phyloP scores from a whole-genome alignment of 179 eudicot genomes.

The Pouteria campechiana region DNA sequence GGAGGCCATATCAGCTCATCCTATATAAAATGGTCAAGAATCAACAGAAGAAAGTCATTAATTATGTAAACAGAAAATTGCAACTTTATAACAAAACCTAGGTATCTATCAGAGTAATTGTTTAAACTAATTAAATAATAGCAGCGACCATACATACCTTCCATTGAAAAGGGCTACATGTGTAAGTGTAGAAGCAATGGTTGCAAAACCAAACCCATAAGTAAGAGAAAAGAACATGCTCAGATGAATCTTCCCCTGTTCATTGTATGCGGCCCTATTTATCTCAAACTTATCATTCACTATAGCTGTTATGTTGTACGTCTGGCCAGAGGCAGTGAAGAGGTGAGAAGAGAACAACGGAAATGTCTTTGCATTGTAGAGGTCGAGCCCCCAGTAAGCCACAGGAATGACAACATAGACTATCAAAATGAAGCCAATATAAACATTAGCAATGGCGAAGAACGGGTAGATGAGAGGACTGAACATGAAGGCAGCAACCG shows the following conservation, averaged over 20 bases:
- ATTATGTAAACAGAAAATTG: background rate
- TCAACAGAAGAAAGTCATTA: background rate
- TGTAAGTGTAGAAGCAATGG: slow-evolving; percentile 72
- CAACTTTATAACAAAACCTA: background rate
- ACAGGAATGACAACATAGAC: slow-evolving; percentile 56
- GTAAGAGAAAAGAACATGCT: slow-evolving; percentile 85
- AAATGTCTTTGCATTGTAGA: slow-evolving; percentile 45
- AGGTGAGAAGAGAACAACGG: slow-evolving; percentile 78
- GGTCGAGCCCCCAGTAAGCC: slow-evolving; percentile 73
- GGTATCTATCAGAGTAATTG: background rate
- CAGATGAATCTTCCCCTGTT: slow-evolving; percentile 62
- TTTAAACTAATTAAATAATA: no score
- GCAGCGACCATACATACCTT: slow-evolving; percentile 41
- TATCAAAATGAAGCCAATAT: slow-evolving; percentile 45
- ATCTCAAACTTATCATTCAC: slow-evolving; percentile 67
- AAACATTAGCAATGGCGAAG: slow-evolving; percentile 69
- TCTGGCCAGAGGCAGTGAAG: slow-evolving; percentile 55
- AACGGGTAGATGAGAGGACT: slow-evolving; percentile 84
- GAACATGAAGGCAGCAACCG: slow-evolving; percentile 56
- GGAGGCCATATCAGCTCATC: background rate
- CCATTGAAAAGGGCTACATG: slow-evolving; percentile 86
- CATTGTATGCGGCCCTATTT: slow-evolving; percentile 27
- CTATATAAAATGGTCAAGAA: background rate
- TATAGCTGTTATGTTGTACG: slow-evolving; percentile 52
- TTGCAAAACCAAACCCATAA: slow-evolving; percentile 88